Base-by-base conservation (phyloP, 306 rosid genomes). In the Inga oerstediana region DNA sequence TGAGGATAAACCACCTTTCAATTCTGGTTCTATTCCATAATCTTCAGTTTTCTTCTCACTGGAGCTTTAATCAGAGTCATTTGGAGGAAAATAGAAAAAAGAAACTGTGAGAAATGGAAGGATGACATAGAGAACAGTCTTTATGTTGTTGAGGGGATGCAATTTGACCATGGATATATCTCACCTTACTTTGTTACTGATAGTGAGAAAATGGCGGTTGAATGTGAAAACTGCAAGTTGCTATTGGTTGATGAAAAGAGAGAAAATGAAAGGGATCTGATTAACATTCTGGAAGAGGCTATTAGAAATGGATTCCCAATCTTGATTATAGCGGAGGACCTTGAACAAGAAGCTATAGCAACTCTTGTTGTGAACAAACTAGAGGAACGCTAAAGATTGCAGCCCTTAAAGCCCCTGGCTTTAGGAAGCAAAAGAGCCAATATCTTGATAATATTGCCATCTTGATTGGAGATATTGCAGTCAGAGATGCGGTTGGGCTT, bases 361-460 rank as follows among this genome's bases (percentile, higher is more conserved):
- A 97, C 99, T 68, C 92, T 97, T 61, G 99, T 97, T 49, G 99
- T 97, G 83, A 97, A 97, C 90, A 97, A 83, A 84, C 98, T 71
- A 92, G 99, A 88, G 99, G 99, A 66, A 90, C 99, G 13, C 84
- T 97, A 81, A 97, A 97, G 92, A 94, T 97, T 81, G 99, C 98
- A 52, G 99, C 99, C 16, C 91, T 97, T 19, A 97, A 97, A 86
- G 99, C 99, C 85, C 99, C 98, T 2, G 99, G 99, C 32, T 97
- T 97, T 83, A 98, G 99, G 58, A 98, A 97, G 74, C 97, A 98
- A 85, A 97, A 97, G 93, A 94, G 97, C 98, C 99, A 97, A 85
- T 97, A 97, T 87, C 97, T 97, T 46, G 99, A 97, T 78, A 98
- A 97, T 83, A 92, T 97, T 80, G 98, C 99, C 68, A 89, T 97